Evolutionary conservation across 805 yeast species (phyloP).

Genomic region (Saturnispora zaruensis): DNA sequence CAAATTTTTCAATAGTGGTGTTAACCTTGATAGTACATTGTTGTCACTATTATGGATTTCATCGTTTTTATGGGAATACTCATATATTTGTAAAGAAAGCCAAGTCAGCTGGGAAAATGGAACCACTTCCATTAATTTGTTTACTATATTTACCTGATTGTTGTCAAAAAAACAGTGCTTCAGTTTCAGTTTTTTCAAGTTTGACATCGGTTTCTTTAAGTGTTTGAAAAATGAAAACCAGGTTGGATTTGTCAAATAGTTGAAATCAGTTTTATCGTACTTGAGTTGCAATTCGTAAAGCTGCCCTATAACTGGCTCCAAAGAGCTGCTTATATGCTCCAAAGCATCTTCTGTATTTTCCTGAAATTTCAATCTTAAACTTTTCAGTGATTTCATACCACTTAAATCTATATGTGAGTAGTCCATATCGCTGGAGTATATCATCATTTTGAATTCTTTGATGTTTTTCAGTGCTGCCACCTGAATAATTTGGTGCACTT

Average conservation of each 20-base stretch:
- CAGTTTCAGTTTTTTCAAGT: conserved; percentile 15
- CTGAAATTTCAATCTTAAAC: conserved; percentile 18
- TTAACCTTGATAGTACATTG: conserved; percentile 12
- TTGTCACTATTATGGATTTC: background rate
- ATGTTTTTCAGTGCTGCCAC: background rate
- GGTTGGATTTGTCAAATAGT: conserved; percentile 18
- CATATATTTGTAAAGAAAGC: conserved; percentile 18
- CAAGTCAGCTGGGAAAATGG: conserved; percentile 21
- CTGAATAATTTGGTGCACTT: background rate
- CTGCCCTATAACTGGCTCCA: background rate
- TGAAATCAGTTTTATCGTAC: conserved; percentile 19
- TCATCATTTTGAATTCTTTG: conserved; percentile 12
- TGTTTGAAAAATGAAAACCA: conserved; percentile 24
- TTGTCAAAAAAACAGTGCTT: conserved; percentile 21
- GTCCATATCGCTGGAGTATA: conserved; percentile 10
- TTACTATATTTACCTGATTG: conserved; percentile 16
- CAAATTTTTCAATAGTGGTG: conserved; percentile 16
- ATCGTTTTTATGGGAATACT: conserved; percentile 20
- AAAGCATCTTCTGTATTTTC: conserved; percentile 17
- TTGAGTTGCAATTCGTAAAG: conserved; percentile 16
- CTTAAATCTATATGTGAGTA: conserved; percentile 4
- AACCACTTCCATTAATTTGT: conserved; percentile 32
- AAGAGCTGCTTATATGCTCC: background rate
- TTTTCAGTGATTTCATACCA: conserved; percentile 8
- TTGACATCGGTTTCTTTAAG: background rate